Percentiles rank a stretch among this genome's conserved stretches.
phyloP scores from a whole-genome alignment of 1,284 basidiomycete species.

The Rhodofomes roseus region DNA sequence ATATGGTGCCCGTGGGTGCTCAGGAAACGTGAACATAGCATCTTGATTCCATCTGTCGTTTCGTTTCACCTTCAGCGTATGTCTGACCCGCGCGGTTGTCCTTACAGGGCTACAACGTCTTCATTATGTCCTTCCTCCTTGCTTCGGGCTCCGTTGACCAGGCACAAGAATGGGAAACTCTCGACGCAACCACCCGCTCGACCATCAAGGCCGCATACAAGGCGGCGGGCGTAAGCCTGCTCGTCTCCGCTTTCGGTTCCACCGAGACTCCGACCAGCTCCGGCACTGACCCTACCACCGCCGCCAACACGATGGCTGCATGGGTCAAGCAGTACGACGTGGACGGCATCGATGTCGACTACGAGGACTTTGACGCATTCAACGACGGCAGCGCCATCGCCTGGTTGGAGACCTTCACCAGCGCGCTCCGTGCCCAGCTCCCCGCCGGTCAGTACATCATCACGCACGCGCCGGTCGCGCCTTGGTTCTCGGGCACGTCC shows the following conservation, averaged over 20 bases:
- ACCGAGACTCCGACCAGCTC: conserved; percentile 47
- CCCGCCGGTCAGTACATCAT: conserved; percentile 33
- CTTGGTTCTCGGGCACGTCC: conserved; percentile 49
- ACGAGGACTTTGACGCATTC: conserved; percentile 50
- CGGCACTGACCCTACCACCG: conserved; percentile 34
- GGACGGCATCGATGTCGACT: conserved; percentile 58
- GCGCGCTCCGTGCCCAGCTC: conserved; percentile 30
- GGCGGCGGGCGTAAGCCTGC: conserved; percentile 42
- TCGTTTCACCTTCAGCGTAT: not conserved
- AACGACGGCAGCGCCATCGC: conserved; percentile 35
- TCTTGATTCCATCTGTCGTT: too few species aligned
- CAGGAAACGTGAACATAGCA: too few species aligned
- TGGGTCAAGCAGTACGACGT: conserved; percentile 48
- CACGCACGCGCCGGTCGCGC: conserved; percentile 46
- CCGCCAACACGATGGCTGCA: conserved; percentile 44
- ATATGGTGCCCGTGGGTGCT: too few species aligned
- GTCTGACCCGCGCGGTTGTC: not conserved
- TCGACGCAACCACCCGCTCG: conserved; percentile 31
- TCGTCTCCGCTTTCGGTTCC: conserved; percentile 48
- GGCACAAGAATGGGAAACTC: conserved; percentile 37
- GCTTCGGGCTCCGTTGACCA: conserved; percentile 41
- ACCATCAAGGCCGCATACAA: conserved; percentile 39
- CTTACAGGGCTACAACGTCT: conserved; percentile 43
- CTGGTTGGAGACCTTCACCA: conserved; percentile 44
- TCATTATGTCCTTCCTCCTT: conserved; percentile 41